Conservation (phyloP, 176 grass and related monocot species). For the Oryza glaberrima region DNA sequence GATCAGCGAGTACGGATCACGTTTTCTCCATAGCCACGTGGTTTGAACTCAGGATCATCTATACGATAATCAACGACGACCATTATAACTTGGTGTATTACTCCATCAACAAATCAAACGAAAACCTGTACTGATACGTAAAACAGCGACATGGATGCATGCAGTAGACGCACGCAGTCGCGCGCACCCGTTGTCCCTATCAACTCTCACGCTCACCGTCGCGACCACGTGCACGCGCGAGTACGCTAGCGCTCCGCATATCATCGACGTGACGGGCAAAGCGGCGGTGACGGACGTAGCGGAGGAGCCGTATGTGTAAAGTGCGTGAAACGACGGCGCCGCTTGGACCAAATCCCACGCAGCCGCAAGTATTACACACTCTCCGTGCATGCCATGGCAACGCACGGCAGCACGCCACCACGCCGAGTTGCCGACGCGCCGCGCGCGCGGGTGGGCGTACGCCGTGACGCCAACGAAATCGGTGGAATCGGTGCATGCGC, state of each 20-base stretch:
- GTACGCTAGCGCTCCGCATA: not conserved
- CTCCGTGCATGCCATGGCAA: not conserved
- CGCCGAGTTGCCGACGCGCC: not conserved
- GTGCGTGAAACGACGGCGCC: not conserved
- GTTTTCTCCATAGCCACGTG: not conserved
- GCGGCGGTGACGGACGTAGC: not conserved
- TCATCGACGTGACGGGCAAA: not conserved
- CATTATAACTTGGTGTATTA: not conserved
- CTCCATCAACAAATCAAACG: not conserved
- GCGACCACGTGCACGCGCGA: not conserved
- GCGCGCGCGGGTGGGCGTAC: too few species aligned
- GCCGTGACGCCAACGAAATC: too few species aligned
- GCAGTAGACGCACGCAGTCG: not conserved
- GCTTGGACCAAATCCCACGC: not conserved
- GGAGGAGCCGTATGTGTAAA: too few species aligned
- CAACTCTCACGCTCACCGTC: not conserved
- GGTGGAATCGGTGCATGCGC: too few species aligned
- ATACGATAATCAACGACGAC: not conserved
- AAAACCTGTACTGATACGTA: too few species aligned
- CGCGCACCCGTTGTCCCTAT: not conserved
- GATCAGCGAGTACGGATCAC: slow-evolving; percentile 12
- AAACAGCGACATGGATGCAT: not conserved
- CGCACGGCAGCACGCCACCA: not conserved
- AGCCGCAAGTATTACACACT: not conserved
- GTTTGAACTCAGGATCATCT: not conserved